Percentiles rank a stretch among this genome's conserved stretches.
phyloP scores from a whole-genome alignment of 106 monocot species.

The Acorus calamus region DNA sequence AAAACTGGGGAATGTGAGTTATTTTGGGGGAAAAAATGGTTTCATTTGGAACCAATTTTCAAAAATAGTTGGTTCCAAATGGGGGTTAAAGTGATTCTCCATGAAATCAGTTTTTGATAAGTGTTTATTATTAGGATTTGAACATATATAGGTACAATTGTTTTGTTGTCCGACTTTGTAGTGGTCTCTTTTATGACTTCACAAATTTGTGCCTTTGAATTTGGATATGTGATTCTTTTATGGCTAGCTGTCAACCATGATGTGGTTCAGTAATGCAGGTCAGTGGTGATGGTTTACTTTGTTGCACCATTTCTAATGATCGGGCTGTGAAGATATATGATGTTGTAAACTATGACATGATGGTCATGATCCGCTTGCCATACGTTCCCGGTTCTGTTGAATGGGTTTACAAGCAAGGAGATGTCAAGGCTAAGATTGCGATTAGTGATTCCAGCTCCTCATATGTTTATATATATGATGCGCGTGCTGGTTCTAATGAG shows the following conservation, averaged over 20 bases:
- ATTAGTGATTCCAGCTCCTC: slow-evolving; percentile 57
- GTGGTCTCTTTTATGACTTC: neutral
- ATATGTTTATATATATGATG: slow-evolving; percentile 81
- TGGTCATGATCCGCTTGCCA: slow-evolving; percentile 85
- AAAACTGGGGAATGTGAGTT: no score
- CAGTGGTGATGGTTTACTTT: slow-evolving; percentile 86
- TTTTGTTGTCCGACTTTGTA: neutral
- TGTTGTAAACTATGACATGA: slow-evolving; percentile 99
- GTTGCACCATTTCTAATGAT: slow-evolving; percentile 92
- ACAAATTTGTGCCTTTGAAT: neutral
- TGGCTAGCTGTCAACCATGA: slow-evolving; percentile 32
- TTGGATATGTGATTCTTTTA: neutral
- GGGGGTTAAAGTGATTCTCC: no score
- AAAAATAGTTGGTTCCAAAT: no score
- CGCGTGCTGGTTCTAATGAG: slow-evolving; percentile 66
- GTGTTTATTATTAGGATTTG: no score
- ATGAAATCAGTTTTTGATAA: no score
- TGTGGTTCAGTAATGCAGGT: slow-evolving; percentile 67
- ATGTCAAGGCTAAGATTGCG: slow-evolving; percentile 90
- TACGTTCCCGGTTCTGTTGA: slow-evolving; percentile 71
- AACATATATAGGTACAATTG: neutral
- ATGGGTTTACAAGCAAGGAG: slow-evolving; percentile 90
- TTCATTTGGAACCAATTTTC: no score
- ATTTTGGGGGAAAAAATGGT: no score
- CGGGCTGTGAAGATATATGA: slow-evolving; percentile 91